phyloP scores from a whole-genome alignment of 352 stramenopile genomes.

The Phytopythium delawarense region DNA sequence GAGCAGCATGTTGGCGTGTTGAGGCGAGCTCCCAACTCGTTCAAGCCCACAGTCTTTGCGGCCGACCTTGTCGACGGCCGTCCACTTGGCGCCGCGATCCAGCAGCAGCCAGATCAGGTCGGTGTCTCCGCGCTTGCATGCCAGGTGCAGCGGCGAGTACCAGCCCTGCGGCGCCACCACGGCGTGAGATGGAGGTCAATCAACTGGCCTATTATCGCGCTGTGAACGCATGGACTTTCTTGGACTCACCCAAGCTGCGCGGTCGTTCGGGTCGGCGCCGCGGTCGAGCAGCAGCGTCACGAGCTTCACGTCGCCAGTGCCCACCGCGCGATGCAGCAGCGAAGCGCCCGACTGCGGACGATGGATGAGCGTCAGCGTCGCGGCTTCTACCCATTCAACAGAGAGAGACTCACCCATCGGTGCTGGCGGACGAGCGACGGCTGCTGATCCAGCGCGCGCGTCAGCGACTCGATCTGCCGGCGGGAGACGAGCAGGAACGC shows the following conservation, averaged over 20 bases:
- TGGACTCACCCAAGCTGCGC: conserved; percentile 52
- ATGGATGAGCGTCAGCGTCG: neutral
- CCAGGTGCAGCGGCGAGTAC: conserved; percentile 76
- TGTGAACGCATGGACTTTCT: neutral
- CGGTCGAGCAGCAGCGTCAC: conserved; percentile 39
- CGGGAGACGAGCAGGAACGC: conserved; percentile 55
- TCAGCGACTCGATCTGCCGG: conserved; percentile 30
- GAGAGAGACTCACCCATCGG: conserved; percentile 44
- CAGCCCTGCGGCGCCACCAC: conserved; percentile 33
- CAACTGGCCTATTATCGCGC: too few relatives aligned
- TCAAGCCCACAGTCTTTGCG: neutral
- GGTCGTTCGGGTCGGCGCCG: conserved; percentile 48
- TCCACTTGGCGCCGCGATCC: conserved; percentile 56
- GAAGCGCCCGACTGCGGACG: conserved; percentile 49
- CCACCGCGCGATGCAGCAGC: conserved; percentile 61
- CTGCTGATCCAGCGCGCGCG: conserved; percentile 22
- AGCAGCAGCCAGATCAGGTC: conserved; percentile 61
- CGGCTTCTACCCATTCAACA: neutral
- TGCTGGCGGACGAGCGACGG: conserved; percentile 33
- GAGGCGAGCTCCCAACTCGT: neutral
- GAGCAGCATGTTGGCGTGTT: too few relatives aligned
- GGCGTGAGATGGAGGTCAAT: neutral
- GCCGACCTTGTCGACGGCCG: conserved; percentile 45
- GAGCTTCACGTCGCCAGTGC: conserved; percentile 33
- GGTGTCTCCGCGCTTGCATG: conserved; percentile 63